Evolutionary conservation across 73 alveolate genomes (phyloP), one percentile per base, ranked within the genome.

Genomic region (Paramecium tetraurelia): DNA sequence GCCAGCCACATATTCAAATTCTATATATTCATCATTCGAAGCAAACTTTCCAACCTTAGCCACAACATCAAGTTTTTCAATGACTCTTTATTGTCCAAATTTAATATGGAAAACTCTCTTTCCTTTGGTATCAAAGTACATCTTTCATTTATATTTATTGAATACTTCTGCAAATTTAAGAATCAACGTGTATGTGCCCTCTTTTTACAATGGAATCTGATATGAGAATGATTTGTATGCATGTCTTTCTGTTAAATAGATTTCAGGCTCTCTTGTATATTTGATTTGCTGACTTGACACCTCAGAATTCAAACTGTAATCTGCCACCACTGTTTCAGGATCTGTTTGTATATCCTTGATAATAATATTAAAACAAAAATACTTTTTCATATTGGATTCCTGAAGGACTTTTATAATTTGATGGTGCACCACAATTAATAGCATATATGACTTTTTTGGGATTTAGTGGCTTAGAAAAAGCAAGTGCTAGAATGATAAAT

Each of bases 21-120:
- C 94, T n/a, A 95, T 35, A 85, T 90, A 95, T 77, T 95, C 98
- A 69, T 95, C 98, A 94, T 95, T 92, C n/a, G 98, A 97, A 38
- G 93, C 93, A 92, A 53, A 85, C 63, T 75, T 95, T 90, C 98
- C 98, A n/a, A 86, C 95, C 63, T 94, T 94, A 10, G 93, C 94
- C 40, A 83, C 95, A 50, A 95, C 92, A 88, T 95, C 98, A 14
- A 95, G 86, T 44, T 92, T 63, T 33, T 72, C 76, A 35, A 95
- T 88, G 40, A 95, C 95, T 36, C 85, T 92, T n/a, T 85, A 70
- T 59, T 95, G 95, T 38, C 98, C 98, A 12, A 95, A 83, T 85
- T 92, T 95, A 22, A 95, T 59, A 85, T 92, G 92, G 75, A 95
- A 95, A 46, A 92, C 86, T 94, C 95, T 95, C 80, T 95, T 93